Evolutionary conservation across 306 rosid genomes (phyloP).

Genomic region (Fragaria ananassa): DNA sequence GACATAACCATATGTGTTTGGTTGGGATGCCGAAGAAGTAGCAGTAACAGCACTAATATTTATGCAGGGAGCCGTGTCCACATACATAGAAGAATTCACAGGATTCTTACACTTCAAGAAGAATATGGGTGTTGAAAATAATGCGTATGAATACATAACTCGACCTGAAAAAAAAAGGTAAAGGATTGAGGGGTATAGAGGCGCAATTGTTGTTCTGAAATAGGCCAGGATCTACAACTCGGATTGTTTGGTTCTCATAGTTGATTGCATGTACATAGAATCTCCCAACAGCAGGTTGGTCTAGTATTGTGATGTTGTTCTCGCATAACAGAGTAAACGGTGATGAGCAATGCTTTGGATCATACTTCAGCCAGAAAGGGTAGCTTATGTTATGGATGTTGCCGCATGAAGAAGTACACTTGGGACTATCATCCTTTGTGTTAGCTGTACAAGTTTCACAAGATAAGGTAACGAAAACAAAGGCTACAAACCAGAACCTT

Average conservation of each 20-base stretch:
- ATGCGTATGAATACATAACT: neutral
- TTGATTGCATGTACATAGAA: constrained; percentile 11
- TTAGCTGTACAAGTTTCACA: neutral
- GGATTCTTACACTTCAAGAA: neutral
- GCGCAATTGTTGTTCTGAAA: neutral
- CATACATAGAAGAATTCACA: neutral
- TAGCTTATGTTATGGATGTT: constrained; percentile 5
- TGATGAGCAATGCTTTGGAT: neutral
- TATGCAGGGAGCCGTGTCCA: neutral
- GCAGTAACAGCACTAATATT: too few relatives aligned
- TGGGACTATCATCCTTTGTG: neutral
- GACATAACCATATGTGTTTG: neutral
- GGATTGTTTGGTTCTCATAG: constrained; percentile 19
- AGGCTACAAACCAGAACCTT: neutral
- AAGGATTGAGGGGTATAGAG: neutral
- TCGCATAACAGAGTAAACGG: neutral
- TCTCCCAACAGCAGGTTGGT: neutral
- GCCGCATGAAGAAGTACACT: constrained; percentile 24
- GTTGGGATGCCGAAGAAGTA: neutral
- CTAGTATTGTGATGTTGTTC: constrained; percentile 10
- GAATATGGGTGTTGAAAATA: neutral
- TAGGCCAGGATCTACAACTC: constrained; percentile 25
- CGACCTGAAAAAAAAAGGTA: neutral
- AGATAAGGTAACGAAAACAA: neutral
- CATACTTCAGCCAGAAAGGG: neutral